phyloP scores from a whole-genome alignment of 2,329 filamentous ascomycete genomes.

The Macrophomina tecta region DNA sequence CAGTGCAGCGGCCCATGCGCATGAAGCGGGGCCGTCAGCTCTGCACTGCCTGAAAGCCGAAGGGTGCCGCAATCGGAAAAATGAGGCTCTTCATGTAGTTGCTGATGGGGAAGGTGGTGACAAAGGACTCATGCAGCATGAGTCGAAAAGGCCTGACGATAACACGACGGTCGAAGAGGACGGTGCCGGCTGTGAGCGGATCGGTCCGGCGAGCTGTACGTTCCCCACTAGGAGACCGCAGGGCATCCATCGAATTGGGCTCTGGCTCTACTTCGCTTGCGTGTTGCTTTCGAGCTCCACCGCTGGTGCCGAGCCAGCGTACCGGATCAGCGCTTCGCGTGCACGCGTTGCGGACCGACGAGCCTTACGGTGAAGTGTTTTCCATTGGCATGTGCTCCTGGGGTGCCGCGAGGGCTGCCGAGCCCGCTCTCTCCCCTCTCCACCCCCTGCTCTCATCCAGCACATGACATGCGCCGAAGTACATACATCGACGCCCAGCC shows the following conservation, averaged over 20 bases:
- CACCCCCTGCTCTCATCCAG: too few species aligned
- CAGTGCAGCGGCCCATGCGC: background rate
- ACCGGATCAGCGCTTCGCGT: slow-evolving; percentile 6
- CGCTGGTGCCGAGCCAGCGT: background rate
- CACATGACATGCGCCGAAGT: too few species aligned
- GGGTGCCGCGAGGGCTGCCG: background rate
- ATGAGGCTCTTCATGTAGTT: background rate
- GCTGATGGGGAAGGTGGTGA: background rate
- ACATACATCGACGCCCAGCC: too few species aligned
- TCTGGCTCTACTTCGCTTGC: background rate
- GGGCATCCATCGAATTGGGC: too few species aligned
- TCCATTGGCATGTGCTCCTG: background rate
- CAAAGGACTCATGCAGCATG: background rate
- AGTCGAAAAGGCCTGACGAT: background rate
- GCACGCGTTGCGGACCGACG: slow-evolving; percentile 12
- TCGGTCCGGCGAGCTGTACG: background rate
- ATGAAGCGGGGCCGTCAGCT: background rate
- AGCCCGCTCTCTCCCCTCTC: background rate
- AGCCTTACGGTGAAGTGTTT: background rate
- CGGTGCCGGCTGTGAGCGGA: background rate
- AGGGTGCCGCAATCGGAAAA: background rate
- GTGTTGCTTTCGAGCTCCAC: background rate
- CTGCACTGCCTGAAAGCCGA: background rate
- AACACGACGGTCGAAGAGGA: background rate
- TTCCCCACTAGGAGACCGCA: background rate